Conservation (phyloP, 805 yeast species). For the Candida coquimbonensis region DNA sequence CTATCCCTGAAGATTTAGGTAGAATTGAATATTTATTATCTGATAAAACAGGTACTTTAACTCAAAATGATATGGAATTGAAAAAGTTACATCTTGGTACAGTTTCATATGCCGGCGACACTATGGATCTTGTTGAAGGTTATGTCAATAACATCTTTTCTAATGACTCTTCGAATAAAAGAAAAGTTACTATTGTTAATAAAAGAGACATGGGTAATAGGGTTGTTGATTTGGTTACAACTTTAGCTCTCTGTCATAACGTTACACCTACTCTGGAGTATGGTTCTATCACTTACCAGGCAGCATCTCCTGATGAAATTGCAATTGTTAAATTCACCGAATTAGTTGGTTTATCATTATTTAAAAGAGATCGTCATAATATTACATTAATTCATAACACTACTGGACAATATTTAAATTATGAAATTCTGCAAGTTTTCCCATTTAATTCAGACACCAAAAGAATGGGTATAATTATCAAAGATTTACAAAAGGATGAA, state of each 20-base stretch:
- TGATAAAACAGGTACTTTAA: constrained; percentile 95
- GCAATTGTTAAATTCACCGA: constrained; percentile 94
- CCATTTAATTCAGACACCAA: constrained; percentile 96
- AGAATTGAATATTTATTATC: constrained; percentile 86
- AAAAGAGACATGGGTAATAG: constrained; percentile 68
- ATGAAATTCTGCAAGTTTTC: constrained; percentile 71
- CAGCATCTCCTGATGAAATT: constrained; percentile 97
- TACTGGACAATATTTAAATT: constrained; percentile 44
- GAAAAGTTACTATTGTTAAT: constrained; percentile 20
- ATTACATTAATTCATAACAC: constrained; percentile 61
- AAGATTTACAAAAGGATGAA: constrained; percentile 56
- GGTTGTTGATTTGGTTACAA: constrained; percentile 73
- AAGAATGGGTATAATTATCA: constrained; percentile 88
- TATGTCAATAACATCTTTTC: constrained; percentile 35
- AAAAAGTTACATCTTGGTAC: constrained; percentile 89
- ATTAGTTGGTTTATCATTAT: constrained; percentile 71
- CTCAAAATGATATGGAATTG: constrained; percentile 97
- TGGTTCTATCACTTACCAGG: constrained; percentile 77
- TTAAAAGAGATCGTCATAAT: constrained; percentile 74
- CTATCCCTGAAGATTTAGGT: constrained; percentile 97
- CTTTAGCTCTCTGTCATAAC: constrained; percentile 92
- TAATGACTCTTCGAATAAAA: constrained; percentile 10
- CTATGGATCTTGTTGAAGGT: constrained; percentile 80
- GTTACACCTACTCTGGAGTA: constrained; percentile 91
- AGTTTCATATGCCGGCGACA: constrained; percentile 86